These are phyloP conservation scores for Yamadazyma atlantica DNA, from an alignment of 1,139 yeast species.

Conservation along the genomic window DNA sequence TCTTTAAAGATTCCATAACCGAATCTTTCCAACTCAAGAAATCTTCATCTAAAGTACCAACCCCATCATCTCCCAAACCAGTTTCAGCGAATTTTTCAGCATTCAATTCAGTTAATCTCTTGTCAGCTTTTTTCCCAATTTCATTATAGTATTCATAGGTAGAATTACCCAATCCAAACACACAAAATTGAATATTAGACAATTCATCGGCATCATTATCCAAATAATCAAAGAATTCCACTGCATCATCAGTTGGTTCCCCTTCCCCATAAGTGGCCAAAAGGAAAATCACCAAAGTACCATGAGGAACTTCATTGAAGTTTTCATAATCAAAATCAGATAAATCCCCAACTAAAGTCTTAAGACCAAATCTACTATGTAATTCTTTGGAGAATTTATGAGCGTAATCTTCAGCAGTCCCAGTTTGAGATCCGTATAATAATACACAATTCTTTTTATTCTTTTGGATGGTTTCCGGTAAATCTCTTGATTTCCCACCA, in stretches of 20 bases:
- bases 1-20: conserved; percentile 65
- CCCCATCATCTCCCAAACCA: conserved; percentile 95
- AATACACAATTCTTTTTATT: conserved; percentile 76
- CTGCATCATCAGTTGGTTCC: conserved; percentile 94
- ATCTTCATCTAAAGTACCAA: conserved; percentile 94
- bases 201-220: conserved; percentile 61
- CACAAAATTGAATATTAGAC: conserved; percentile 62
- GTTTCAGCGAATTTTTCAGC: conserved; percentile 69
- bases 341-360: conserved; percentile 83
- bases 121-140: conserved; percentile 63
- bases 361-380: conserved; percentile 75
- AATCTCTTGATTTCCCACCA: conserved; percentile 51
- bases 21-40: conserved; percentile 89
- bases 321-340: conserved; percentile 83
- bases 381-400: conserved; percentile 87
- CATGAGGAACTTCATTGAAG: conserved; percentile 52
- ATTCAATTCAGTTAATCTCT: conserved; percentile 55
- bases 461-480: conserved; percentile 59
- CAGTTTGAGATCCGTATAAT: conserved; percentile 96
- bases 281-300: conserved; percentile 65
- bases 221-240: conserved; percentile 64
- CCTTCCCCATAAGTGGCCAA: conserved; percentile 98
- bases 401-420: conserved; percentile 98
- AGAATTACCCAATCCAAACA: conserved; percentile 90
- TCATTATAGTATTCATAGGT: conserved; percentile 91